These are phyloP conservation scores for Porphyra umbilicalis DNA, from an alignment of 31 red algal genomes.

Conservation along the genomic window DNA sequence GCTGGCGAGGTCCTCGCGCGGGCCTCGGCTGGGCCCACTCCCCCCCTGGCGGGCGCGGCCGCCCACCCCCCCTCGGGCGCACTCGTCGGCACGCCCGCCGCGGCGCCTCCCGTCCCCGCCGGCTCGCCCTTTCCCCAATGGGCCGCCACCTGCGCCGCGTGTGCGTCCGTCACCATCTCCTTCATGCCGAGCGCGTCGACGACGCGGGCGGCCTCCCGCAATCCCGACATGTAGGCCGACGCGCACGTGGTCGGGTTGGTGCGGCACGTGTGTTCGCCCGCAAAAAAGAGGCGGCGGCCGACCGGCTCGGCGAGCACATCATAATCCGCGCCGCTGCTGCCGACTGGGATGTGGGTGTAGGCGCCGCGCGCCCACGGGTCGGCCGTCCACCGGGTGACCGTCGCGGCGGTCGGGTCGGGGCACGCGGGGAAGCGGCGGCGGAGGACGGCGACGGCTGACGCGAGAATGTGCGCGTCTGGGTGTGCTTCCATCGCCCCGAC, in stretches of 20 bases:
- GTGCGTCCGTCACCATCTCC: not conserved
- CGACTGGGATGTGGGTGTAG: constrained; percentile 70
- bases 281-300: constrained; percentile 56
- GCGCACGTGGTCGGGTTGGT: constrained; percentile 70
- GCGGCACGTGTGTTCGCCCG: constrained; percentile 79
- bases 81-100: too few relatives aligned
- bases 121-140: too few relatives aligned
- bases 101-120: too few relatives aligned
- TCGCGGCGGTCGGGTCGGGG: constrained; percentile 30
- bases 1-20: too few relatives aligned
- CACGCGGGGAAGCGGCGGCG: constrained; percentile 49
- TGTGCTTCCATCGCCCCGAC: constrained; percentile 52
- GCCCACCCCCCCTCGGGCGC: too few relatives aligned
- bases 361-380: constrained; percentile 60
- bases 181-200: constrained; percentile 18
- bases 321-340: constrained; percentile 68
- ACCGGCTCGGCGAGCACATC: constrained; percentile 58
- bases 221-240: constrained; percentile 63
- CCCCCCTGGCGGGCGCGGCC: too few relatives aligned
- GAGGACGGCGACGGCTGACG: constrained; percentile 39
- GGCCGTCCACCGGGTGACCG: constrained; percentile 65
- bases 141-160: not conserved
- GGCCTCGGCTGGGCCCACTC: too few relatives aligned
- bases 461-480: constrained; percentile 31
- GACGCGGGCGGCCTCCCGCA: constrained; percentile 54